A percentile compares a stretch with the other conserved stretches of the same genome.
These are phyloP conservation scores for Spiromastix sp. DNA, from an alignment of 2,329 filamentous ascomycete species.

Conservation along the genomic window DNA sequence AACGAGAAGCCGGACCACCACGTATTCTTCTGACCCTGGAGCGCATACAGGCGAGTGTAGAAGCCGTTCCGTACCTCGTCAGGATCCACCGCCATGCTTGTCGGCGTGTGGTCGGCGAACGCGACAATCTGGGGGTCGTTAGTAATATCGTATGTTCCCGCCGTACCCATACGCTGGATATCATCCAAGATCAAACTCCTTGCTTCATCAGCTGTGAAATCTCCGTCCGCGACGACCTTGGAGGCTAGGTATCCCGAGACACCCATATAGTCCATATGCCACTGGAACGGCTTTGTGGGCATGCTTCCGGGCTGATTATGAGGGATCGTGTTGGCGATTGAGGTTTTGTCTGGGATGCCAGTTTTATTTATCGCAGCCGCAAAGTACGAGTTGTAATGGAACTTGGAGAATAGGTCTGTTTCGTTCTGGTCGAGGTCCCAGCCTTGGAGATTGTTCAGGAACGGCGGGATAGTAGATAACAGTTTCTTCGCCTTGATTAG, in stretches of 20 bases:
- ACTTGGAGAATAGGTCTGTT: constrained; percentile 26
- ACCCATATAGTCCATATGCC: constrained; percentile 11
- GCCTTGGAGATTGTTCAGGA: constrained; percentile 21
- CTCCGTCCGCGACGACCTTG: constrained; percentile 8
- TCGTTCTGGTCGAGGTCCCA: constrained; percentile 31
- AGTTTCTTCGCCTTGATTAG: constrained; percentile 31
- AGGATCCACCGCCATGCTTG: constrained; percentile 23
- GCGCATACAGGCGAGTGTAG: constrained; percentile 29
- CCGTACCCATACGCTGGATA: constrained; percentile 8
- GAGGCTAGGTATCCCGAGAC: constrained; percentile 10
- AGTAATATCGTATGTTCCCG: constrained; percentile 9
- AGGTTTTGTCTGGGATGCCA: constrained; percentile 21
- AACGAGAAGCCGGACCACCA: constrained; percentile 37
- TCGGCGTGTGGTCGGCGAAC: constrained; percentile 29
- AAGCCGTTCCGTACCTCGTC: constrained; percentile 31
- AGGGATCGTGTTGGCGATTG: constrained; percentile 17
- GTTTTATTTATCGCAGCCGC: constrained; percentile 29
- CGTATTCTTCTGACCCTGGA: constrained; percentile 36
- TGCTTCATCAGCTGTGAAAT: constrained; percentile 11
- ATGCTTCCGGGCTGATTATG: constrained; percentile 19
- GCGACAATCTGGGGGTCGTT: constrained; percentile 21
- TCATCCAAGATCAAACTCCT: constrained; percentile 22
- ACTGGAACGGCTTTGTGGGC: constrained; percentile 17
- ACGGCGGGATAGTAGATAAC: constrained; percentile 33
- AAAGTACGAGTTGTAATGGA: constrained; percentile 29